Evolutionary conservation across 2,329 filamentous ascomycete species (phyloP).

Genomic region (Rhexocercosporidium sp.): DNA sequence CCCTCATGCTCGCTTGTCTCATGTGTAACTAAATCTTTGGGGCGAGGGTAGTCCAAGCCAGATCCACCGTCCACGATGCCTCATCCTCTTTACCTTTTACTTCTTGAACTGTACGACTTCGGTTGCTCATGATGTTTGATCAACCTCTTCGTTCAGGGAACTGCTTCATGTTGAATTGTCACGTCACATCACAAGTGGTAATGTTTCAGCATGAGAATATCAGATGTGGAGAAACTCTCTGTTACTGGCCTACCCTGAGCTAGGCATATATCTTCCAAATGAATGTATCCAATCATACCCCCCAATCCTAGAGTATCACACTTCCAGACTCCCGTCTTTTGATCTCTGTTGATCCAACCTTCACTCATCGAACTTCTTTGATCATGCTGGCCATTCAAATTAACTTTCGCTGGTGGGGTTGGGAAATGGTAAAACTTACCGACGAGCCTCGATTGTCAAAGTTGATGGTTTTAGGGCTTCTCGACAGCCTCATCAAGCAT

Average conservation of each 20-base stretch:
- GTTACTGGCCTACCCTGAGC: no score
- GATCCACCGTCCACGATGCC: no score
- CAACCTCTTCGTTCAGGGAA: no score
- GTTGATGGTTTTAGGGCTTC: background rate
- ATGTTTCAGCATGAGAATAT: background rate
- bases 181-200: background rate
- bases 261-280: background rate
- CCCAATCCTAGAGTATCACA: background rate
- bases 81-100: no score
- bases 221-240: background rate
- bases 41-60: no score
- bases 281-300: background rate
- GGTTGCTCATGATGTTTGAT: no score
- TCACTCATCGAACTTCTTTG: background rate
- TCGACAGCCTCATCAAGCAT: no score
- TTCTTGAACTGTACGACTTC: no score
- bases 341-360: no score
- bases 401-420: background rate
- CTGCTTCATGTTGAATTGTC: background rate
- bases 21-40: no score
- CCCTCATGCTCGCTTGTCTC: no score
- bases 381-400: background rate
- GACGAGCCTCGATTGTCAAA: background rate
- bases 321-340: no score
- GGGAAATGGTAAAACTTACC: background rate